Conservation (phyloP, 176 grass and related monocot species). For the Alopecurus myosuroides region DNA sequence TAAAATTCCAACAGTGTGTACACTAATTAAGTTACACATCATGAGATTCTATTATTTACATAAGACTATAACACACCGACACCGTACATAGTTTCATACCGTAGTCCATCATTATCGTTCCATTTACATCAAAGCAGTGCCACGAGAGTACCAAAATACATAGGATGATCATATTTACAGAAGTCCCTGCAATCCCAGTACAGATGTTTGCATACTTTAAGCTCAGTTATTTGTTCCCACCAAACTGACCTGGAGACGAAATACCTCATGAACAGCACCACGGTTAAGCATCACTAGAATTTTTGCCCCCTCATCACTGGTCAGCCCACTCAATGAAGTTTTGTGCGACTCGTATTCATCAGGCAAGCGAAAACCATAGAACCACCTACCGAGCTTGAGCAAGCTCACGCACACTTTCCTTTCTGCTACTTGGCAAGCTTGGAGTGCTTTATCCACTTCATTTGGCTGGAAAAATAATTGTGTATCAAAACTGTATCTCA, state of each 20-base stretch:
- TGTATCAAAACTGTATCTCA: neutral
- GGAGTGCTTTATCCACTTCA: conserved; percentile 55
- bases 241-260: conserved; percentile 64
- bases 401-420: conserved; percentile 55
- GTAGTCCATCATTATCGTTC: neutral
- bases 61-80: neutral
- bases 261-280: conserved; percentile 76
- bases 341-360: conserved; percentile 46
- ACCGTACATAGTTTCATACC: conserved; percentile 6
- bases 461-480: conserved; percentile 34
- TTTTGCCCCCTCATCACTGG: conserved; percentile 34
- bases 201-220: neutral
- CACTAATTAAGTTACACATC: neutral
- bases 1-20: no score
- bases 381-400: conserved; percentile 72
- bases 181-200: neutral
- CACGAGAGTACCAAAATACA: conserved; percentile 14
- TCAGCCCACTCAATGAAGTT: conserved; percentile 54
- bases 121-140: conserved; percentile 24
- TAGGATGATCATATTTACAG: conserved; percentile 30
- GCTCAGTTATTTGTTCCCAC: conserved; percentile 28
- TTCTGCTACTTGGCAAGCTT: conserved; percentile 37
- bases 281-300: conserved; percentile 64
- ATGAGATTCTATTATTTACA: conserved; percentile 20
- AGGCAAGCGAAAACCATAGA: conserved; percentile 73